Base-by-base conservation (phyloP, 331 rosid species). In the Dryas integrifolia region DNA sequence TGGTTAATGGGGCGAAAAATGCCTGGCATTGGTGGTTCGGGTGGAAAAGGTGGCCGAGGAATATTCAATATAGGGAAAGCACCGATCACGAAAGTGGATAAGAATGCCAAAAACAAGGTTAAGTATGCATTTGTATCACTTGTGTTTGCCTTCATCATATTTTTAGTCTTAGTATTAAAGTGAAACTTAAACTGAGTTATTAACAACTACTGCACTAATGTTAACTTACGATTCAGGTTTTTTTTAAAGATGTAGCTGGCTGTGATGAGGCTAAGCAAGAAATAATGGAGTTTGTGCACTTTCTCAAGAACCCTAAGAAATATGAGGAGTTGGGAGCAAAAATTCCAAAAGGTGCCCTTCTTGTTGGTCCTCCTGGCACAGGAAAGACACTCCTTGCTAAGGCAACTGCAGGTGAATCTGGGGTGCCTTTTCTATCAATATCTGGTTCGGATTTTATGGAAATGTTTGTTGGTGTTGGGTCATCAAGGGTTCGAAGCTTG, bases 231-330 rank as follows among this genome's bases (percentile, higher is more conserved):
- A 46, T 70, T 60, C 83, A 94, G 98, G 73, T 89, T 39, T 89
- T 64, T 80, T 94, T 91, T 72, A 89, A 89, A 80, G 98, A 91
- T 83, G 97, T 94, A 58, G 98, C 98, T 76, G 98, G 98, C 30
- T 94, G 98, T 58, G 98, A 94, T 61, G 98, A 94, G 84, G 98
- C 98, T 67, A 94, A 94, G 79, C 89, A 85, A 83, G 98, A 94
- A 84, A 84, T 94, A 53, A 91, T 94, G 92, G 98, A 94, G 84
- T 91, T 94, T 73, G 97, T 94, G 59, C 97, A 88, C 80, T 89
- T 94, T 74, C 91, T 94, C 24, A 88, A 94, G 89, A 86, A 85
- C 69, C 98, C 96, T 9, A 89, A 86, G 82, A 91, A 94, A 65
- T 91, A 94, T 7, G 97, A 94, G 85, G 98, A 94, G 11, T 80